A percentile compares a stretch with the other conserved stretches of the same genome.
phyloP scores from a whole-genome alignment of 2,329 filamentous ascomycete genomes.

The Exophiala sp. region DNA sequence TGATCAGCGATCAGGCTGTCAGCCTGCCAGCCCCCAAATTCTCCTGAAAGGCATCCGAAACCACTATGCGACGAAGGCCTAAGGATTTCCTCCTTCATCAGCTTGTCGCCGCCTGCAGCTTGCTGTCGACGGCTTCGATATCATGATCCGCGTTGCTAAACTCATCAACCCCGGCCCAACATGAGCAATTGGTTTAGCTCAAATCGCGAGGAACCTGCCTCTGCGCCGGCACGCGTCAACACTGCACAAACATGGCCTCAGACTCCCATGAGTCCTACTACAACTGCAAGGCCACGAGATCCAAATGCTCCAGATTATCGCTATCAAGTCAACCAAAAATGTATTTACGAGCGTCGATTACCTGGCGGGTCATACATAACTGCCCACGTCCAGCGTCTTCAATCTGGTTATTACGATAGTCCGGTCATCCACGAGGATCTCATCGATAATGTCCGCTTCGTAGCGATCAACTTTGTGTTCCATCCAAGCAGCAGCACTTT shows the following conservation, averaged over 20 bases:
- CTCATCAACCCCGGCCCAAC: background rate
- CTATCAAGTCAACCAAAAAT: conserved; percentile 38
- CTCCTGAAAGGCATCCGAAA: too few species aligned
- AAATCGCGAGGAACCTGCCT: conserved; percentile 5
- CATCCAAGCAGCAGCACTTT: conserved; percentile 45
- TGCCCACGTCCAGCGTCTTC: conserved; percentile 49
- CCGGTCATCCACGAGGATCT: conserved; percentile 41
- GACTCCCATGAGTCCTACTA: conserved; percentile 2
- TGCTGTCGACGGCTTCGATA: background rate
- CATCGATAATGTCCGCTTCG: conserved; percentile 46
- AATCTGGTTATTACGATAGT: conserved; percentile 48
- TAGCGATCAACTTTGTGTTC: conserved; percentile 50
- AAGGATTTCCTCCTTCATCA: too few species aligned
- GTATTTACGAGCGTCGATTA: conserved; percentile 49
- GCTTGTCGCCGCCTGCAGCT: too few species aligned
- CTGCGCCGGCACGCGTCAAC: conserved; percentile 5
- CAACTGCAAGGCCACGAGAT: conserved; percentile 26
- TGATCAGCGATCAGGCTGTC: too few species aligned
- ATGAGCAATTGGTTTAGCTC: conserved; percentile 10
- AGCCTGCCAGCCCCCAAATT: too few species aligned
- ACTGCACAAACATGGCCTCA: conserved; percentile 5
- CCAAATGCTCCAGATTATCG: conserved; percentile 39
- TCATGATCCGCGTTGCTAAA: background rate
- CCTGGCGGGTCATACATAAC: conserved; percentile 49
- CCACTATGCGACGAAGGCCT: too few species aligned